Evolutionary conservation across 495 filamentous ascomycete genomes (phyloP), one percentile per base, ranked within the genome.

Genomic region (Antarctomyces pellizariae): DNA sequence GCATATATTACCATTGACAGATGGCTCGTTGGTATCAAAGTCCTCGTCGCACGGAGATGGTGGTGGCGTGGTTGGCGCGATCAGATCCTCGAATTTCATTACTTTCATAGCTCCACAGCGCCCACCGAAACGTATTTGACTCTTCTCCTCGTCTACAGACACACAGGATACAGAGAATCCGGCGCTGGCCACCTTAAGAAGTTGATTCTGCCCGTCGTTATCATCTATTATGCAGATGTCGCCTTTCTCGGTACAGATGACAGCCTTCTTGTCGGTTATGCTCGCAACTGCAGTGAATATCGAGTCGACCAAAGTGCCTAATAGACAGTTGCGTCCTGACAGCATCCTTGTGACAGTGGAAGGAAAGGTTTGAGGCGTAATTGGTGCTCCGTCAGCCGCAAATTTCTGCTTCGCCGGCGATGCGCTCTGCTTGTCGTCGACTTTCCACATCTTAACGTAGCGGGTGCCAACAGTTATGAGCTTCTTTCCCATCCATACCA

Each of bases 371-470:
- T 16, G 30, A 1, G 49, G 30, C n/a, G 41, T 34, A 2, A 29
- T 10, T 13, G 34, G 18, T 7, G 25, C 19, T 2, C 37, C 38
- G 21, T 68, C 62, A 11, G 47, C 42, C 5, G 43, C 36, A 33
- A 49, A 49, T 32, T 53, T 57, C 26, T 47, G 47, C 30, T 64
- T 67, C 15, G 47, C 47, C 13, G 54, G 57, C 30, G 49, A 59
- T 12, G 37, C 49, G 22, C 43, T 48, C 33, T 47, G 34, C 36
- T 38, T 43, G 6, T 77, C 71, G 16, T 84, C 76, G 10, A 80
- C 62, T 36, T 74, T 62, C 86, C 86, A 97, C 16, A 89, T 63
- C 46, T 95, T 97, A 38, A 92, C 67, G 54, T 93, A 82, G 26
- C 86, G 67, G 23, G 83, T 74, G 10, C 86, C 86, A 14, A 78